Evolutionary conservation across 495 filamentous ascomycete species (phyloP).

Genomic region (Tetracladium setigerum): DNA sequence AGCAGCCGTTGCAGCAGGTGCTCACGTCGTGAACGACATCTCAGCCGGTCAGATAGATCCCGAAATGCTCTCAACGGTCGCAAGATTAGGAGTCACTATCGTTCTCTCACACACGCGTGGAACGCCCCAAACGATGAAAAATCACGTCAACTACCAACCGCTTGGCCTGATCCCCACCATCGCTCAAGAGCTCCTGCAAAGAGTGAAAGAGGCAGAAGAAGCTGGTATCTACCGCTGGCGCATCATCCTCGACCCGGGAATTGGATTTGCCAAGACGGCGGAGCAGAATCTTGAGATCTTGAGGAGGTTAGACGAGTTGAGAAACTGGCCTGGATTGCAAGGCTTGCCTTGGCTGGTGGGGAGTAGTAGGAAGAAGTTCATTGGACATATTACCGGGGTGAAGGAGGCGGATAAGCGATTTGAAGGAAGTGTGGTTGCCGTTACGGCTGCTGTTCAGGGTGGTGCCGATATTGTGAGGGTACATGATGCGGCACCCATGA

Average conservation of each 20-base stretch:
- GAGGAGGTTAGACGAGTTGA: conserved; percentile 53
- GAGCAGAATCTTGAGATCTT: conserved; percentile 77
- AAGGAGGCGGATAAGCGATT: conserved; percentile 46
- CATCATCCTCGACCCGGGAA: conserved; percentile 87
- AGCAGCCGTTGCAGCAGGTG: conserved; percentile 71
- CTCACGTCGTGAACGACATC: conserved; percentile 93
- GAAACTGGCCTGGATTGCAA: conserved; percentile 52
- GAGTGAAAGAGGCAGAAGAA: conserved; percentile 68
- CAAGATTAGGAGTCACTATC: conserved; percentile 69
- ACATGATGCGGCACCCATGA: conserved; percentile 91
- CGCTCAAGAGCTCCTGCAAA: conserved; percentile 56
- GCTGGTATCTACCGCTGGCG: conserved; percentile 88
- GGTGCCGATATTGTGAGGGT: conserved; percentile 93
- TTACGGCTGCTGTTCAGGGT: conserved; percentile 80
- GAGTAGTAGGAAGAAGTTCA: conserved; percentile 82
- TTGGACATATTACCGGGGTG: conserved; percentile 76
- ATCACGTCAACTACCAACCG: conserved; percentile 56
- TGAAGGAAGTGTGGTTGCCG: conserved; percentile 86
- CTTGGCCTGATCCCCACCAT: conserved; percentile 65
- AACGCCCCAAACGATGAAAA: conserved; percentile 74
- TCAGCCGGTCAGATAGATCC: conserved; percentile 74
- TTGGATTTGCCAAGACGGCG: conserved; percentile 85
- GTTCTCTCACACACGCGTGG: conserved; percentile 97
- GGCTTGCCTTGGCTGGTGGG: conserved; percentile 87
- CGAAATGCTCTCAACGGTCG: conserved; percentile 76